phyloP scores from a whole-genome alignment of 805 yeast genomes.

The Barnettozyma botsteinii region DNA sequence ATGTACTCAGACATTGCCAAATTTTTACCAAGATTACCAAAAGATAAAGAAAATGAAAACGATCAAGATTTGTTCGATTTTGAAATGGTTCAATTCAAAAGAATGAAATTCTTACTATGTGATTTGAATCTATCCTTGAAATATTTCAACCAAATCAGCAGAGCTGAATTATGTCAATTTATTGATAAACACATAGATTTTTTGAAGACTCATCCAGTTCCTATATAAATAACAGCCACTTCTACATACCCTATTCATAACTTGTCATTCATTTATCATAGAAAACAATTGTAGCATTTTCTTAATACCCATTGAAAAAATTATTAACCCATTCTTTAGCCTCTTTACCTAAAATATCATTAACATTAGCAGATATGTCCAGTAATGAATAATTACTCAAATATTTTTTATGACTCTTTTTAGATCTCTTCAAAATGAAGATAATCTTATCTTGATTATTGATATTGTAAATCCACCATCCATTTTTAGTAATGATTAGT shows the following conservation, averaged over 20 bases:
- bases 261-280: neutral
- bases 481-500: constrained; percentile 16
- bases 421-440: constrained; percentile 18
- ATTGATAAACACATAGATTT: constrained; percentile 39
- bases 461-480: constrained; percentile 23
- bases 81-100: constrained; percentile 49
- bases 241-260: too few relatives aligned
- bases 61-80: constrained; percentile 35
- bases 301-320: constrained; percentile 8
- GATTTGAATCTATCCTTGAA: constrained; percentile 40
- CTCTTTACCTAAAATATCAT: constrained; percentile 19
- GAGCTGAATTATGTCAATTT: constrained; percentile 43
- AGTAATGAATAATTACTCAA: constrained; percentile 5
- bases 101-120: constrained; percentile 50
- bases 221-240: too few relatives aligned
- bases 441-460: constrained; percentile 4
- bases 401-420: constrained; percentile 1
- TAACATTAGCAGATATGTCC: constrained; percentile 18
- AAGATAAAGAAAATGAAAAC: constrained; percentile 1
- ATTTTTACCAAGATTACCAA: constrained; percentile 24
- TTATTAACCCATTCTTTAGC: constrained; percentile 19
- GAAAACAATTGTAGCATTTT: too few relatives aligned
- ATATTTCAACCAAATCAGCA: constrained; percentile 37
- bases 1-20: constrained; percentile 22
- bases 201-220: constrained; percentile 21